Evolutionary conservation across 352 stramenopile genomes (phyloP), one percentile per base, ranked within the genome.

Genomic region (Phytopythium sindhum): DNA sequence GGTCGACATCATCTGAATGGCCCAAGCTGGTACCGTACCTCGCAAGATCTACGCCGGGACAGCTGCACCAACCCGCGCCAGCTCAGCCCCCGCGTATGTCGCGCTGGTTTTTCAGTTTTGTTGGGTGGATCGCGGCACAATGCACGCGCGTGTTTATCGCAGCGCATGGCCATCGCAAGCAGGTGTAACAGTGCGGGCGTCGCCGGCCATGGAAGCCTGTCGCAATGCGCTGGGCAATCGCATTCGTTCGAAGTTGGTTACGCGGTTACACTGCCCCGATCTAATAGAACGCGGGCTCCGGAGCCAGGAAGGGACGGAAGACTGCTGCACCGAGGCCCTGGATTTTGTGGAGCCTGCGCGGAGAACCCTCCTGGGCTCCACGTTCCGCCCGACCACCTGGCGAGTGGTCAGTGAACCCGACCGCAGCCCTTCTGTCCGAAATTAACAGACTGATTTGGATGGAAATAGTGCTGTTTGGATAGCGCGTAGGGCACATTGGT

Each of bases 291-390:
- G 5, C 1, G 4, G 41, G 41, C 6, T 35, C 47, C 47, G 47
- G 9, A 31, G 19, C n/a, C 45, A 24, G 10, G 45, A 52, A 50
- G 7, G 42, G 31, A 8, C 31, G 31, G 31, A 35, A 35, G 31
- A n/a, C 31, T 35, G 31, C 8, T 21, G 42, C 5, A 23, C 15
- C 42, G n/a, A 15, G 3, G 12, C 47, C 47, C 47, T 54, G 47
- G 47, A 33, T 33, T 54, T 54, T 54, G 47, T 54, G 45, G 45
- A 52, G n/a, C 23, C 45, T 52, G n/a, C 45, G n/a, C 23, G 1
- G 47, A 35, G 47, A 24, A 33, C 47, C 24, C 23, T 33, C 47
- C 26, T 11, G 9, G 12, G 24, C 47, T 54, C 11, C 47, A 54
- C 47, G 5, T 54, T 54, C 47, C 47, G 12, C 12, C 47, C 24